Percentiles rank a stretch among this genome's conserved stretches.
phyloP scores from a whole-genome alignment of 2,329 filamentous ascomycete species.

The Tolypocladium tundrense region DNA sequence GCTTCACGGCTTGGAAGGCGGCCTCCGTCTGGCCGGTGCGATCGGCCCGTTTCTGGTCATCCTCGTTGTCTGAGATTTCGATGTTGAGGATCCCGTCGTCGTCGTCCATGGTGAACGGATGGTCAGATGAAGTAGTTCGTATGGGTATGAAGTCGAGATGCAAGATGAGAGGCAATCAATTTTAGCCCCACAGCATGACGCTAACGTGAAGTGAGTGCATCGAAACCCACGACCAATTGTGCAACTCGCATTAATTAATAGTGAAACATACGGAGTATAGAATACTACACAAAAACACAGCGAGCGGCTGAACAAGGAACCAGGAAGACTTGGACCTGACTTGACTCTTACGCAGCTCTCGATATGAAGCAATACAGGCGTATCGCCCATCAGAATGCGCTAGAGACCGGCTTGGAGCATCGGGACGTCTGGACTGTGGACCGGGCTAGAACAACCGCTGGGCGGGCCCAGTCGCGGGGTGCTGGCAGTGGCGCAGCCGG shows the following conservation, averaged over 20 bases:
- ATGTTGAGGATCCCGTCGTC: constrained; percentile 19
- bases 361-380: background rate
- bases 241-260: background rate
- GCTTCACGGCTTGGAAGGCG: constrained; percentile 35
- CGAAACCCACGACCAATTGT: too few species aligned
- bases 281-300: background rate
- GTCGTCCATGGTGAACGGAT: constrained; percentile 14
- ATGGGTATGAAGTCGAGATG: background rate
- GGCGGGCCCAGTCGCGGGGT: background rate
- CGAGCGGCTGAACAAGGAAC: background rate
- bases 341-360: too few species aligned
- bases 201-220: background rate
- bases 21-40: constrained; percentile 37
- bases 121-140: background rate
- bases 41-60: constrained; percentile 10
- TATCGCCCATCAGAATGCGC: background rate
- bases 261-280: background rate
- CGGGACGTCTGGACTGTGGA: background rate
- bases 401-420: background rate
- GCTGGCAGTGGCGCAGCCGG: background rate
- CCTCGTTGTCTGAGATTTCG: constrained; percentile 20
- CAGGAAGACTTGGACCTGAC: too few species aligned
- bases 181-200: background rate
- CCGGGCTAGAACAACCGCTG: background rate
- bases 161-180: background rate